A percentile compares a stretch with the other conserved stretches of the same genome.
Evolutionary conservation across 139 green algal genomes (phyloP).

Genomic region (Coccomyxa sp.): DNA sequence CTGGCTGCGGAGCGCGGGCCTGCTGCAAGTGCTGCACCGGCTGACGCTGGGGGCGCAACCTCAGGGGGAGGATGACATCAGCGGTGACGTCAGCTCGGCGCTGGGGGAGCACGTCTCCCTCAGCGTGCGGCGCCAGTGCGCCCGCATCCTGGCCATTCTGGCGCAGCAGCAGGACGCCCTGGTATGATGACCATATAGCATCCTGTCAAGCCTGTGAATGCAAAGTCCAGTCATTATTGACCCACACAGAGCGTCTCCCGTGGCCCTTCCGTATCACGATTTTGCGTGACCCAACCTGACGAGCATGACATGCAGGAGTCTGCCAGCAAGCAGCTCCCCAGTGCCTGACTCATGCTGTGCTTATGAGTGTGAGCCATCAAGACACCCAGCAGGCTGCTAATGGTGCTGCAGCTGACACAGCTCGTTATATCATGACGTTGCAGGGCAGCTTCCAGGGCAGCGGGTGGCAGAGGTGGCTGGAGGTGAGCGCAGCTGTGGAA

Average conservation of each 20-base stretch:
- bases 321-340: too few species aligned
- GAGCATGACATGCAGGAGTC: too few species aligned
- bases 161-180: constrained; percentile 18
- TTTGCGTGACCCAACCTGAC: too few species aligned
- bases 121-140: constrained; percentile 36
- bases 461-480: constrained; percentile 38
- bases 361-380: too few species aligned
- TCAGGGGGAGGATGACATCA: not conserved
- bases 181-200: too few species aligned
- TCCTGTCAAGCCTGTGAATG: too few species aligned
- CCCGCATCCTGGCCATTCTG: constrained; percentile 63
- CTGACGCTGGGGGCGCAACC: constrained; percentile 29
- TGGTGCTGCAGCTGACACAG: too few species aligned
- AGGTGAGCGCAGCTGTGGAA: constrained; percentile 20
- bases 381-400: too few species aligned
- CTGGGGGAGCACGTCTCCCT: constrained; percentile 4
- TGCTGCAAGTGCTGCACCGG: constrained; percentile 59
- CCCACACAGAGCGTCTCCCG: too few species aligned
- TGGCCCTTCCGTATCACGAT: too few species aligned
- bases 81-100: not conserved
- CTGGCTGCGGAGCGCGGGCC: constrained; percentile 55
- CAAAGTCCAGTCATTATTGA: too few species aligned
- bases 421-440: too few species aligned
- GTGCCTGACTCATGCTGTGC: not conserved
- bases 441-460: not conserved